These are phyloP conservation scores for Meira miltonrushii DNA, from an alignment of 1,284 basidiomycete genomes.

Conservation along the genomic window DNA sequence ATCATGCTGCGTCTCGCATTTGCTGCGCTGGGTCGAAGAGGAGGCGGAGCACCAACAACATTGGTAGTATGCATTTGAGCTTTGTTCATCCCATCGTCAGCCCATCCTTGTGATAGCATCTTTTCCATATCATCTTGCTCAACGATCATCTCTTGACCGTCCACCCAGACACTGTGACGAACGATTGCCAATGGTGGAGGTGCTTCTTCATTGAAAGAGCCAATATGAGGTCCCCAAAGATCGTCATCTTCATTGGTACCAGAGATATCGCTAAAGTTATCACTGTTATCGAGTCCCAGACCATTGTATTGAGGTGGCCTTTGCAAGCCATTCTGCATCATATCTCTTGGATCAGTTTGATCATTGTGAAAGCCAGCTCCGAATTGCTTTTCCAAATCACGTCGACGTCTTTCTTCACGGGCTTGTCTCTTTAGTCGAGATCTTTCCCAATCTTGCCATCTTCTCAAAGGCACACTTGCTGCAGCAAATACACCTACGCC, in stretches of 20 bases:
- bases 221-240: slow-evolving; percentile 68
- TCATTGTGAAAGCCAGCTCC: slow-evolving; percentile 66
- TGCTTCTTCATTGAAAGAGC: slow-evolving; percentile 45
- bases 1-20: background rate
- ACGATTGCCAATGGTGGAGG: slow-evolving; percentile 42
- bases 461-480: slow-evolving; percentile 72
- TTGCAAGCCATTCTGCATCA: background rate
- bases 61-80: background rate
- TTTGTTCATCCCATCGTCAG: slow-evolving; percentile 13
- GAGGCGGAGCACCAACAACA: background rate
- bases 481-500: slow-evolving; percentile 61
- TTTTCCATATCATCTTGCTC: slow-evolving; percentile 41
- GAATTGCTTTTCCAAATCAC: slow-evolving; percentile 49
- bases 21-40: slow-evolving; percentile 5
- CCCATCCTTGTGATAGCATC: slow-evolving; percentile 44
- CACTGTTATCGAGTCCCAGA: slow-evolving; percentile 17
- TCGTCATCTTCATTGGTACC: slow-evolving; percentile 67
- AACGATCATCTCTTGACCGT: slow-evolving; percentile 33
- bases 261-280: slow-evolving; percentile 25
- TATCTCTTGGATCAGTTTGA: slow-evolving; percentile 54
- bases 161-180: slow-evolving; percentile 37
- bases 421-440: slow-evolving; percentile 85
- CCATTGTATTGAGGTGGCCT: background rate
- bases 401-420: slow-evolving; percentile 73
- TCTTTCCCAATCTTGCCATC: slow-evolving; percentile 99